Conservation (phyloP, 1,139 yeast species). For the Candida sojae region DNA sequence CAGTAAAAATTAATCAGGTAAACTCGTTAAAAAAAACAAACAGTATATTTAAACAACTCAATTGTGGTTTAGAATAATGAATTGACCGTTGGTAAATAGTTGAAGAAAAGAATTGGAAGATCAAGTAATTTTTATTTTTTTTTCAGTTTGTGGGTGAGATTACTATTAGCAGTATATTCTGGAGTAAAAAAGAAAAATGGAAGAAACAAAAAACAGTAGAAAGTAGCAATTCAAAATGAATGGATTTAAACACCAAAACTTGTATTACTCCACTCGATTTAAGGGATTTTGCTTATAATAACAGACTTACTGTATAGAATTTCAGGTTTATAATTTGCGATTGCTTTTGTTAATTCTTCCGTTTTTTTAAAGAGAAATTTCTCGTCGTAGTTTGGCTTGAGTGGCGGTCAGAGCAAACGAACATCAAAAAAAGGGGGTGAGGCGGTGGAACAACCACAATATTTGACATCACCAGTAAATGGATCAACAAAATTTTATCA, state of each 20-base stretch:
- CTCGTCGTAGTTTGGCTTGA: too few species aligned
- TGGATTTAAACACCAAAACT: not conserved
- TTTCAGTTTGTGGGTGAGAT: conserved; percentile 1
- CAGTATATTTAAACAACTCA: not conserved
- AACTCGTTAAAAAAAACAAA: not conserved
- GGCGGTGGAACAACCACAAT: conserved; percentile 1
- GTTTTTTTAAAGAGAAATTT: too few species aligned
- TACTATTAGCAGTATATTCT: too few species aligned
- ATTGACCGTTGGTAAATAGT: not conserved
- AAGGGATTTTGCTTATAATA: not conserved
- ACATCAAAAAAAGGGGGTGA: not conserved
- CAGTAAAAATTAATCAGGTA: not conserved
- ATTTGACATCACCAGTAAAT: too few species aligned
- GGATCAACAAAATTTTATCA: too few species aligned
- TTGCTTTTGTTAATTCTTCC: not conserved
- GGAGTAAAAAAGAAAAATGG: not conserved
- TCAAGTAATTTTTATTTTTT: not conserved
- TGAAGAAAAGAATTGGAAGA: not conserved
- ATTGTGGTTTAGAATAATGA: not conserved
- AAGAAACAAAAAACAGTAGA: not conserved
- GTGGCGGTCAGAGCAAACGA: too few species aligned
- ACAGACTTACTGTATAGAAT: not conserved
- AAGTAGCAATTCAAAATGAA: not conserved
- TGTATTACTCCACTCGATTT: not conserved
- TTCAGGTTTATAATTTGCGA: not conserved